A percentile compares a stretch with the other conserved stretches of the same genome.
phyloP scores from a whole-genome alignment of 495 filamentous ascomycete species.

The Glutinoglossum americanum region DNA sequence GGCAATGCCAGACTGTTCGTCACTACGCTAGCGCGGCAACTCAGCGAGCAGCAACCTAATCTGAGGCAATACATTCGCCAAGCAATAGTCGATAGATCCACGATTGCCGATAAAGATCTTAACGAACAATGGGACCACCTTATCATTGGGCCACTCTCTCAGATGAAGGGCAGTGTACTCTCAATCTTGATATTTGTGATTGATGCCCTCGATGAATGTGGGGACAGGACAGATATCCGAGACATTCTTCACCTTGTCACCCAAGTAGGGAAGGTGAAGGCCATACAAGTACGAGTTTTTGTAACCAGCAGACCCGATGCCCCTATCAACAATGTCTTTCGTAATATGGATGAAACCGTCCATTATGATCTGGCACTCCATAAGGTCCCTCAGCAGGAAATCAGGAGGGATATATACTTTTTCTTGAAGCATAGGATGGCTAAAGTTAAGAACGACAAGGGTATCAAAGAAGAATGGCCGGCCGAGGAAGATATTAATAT shows the following conservation, averaged over 20 bases:
- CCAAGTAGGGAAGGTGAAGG: slow-evolving; percentile 4
- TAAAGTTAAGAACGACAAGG: no score
- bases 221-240: slow-evolving; percentile 7
- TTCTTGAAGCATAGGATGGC: no score
- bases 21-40: slow-evolving; percentile 1
- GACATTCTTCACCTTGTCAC: slow-evolving; percentile 9
- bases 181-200: slow-evolving; percentile 5
- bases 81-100: slow-evolving; percentile 3
- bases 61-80: slow-evolving; percentile 3
- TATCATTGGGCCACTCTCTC: slow-evolving; percentile 6
- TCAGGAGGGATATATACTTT: no score
- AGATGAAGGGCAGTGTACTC: slow-evolving; percentile 1
- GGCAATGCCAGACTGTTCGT: slow-evolving; percentile 7
- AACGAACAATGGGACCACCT: slow-evolving; percentile 9
- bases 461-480: no score
- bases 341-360: no score
- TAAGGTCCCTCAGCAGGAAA: no score
- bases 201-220: slow-evolving; percentile 11
- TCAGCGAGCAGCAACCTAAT: background rate
- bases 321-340: no score
- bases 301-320: no score
- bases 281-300: no score
- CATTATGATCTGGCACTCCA: no score
- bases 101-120: slow-evolving; percentile 4
- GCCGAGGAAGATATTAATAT: no score